A percentile compares a stretch with the other conserved stretches of the same genome.
These are phyloP conservation scores for Suillus subaureus DNA, from an alignment of 768 basidiomycete species.

Conservation along the genomic window DNA sequence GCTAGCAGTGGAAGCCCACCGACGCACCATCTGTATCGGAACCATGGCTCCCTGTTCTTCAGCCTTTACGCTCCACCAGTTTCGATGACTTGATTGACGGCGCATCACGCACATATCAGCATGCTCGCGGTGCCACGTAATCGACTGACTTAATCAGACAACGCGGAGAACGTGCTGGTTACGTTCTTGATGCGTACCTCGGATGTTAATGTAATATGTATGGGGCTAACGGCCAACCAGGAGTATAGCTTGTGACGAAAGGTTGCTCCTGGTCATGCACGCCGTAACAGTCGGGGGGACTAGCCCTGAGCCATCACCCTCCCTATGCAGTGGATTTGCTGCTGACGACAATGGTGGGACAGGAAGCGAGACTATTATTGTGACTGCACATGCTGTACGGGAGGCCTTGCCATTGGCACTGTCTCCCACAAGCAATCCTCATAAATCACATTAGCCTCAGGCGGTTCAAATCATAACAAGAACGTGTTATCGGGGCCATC, in stretches of 20 bases:
- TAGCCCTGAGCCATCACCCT: neutral
- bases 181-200: neutral
- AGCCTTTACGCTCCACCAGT: neutral
- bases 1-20: neutral
- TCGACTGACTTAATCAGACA: slow-evolving; percentile 9
- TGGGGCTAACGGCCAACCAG: neutral
- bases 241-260: neutral
- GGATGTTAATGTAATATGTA: too few species aligned
- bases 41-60: neutral
- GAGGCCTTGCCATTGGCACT: slow-evolving; percentile 36
- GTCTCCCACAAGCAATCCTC: neutral
- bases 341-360: neutral
- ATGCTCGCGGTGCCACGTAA: neutral
- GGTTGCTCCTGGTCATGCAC: slow-evolving; percentile 1
- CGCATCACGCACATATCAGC: neutral
- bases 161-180: neutral
- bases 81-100: neutral
- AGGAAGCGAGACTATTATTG: neutral
- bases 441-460: neutral
- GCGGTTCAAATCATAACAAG: too few species aligned
- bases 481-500: neutral
- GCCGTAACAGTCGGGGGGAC: neutral
- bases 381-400: slow-evolving; percentile 57
- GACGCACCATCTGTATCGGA: neutral
- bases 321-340: slow-evolving; percentile 2